phyloP scores from a whole-genome alignment of 306 rosid species.

The Cicer bijugum region DNA sequence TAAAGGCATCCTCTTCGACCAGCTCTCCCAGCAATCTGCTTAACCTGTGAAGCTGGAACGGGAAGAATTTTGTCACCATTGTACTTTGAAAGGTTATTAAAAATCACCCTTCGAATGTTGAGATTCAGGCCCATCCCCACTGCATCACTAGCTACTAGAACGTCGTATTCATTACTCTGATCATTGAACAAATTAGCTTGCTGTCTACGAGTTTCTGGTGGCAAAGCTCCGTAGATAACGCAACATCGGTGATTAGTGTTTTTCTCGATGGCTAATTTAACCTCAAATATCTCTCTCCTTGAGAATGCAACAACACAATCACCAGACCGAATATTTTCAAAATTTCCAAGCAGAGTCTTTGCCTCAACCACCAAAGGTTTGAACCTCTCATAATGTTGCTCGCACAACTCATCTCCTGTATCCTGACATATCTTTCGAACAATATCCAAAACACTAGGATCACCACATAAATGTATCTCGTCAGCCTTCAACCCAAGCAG shows the following conservation, averaged over 20 bases:
- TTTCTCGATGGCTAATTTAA: constrained; percentile 79
- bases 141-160: constrained; percentile 94
- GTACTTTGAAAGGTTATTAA: constrained; percentile 75
- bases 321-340: constrained; percentile 75
- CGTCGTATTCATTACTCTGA: constrained; percentile 76
- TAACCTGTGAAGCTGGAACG: constrained; percentile 90
- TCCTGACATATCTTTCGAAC: constrained; percentile 71
- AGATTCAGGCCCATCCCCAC: constrained; percentile 98
- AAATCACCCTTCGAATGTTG: constrained; percentile 88
- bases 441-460: constrained; percentile 83
- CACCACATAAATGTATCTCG: constrained; percentile 84
- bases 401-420: constrained; percentile 81
- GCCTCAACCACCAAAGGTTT: constrained; percentile 94
- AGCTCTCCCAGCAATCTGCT: constrained; percentile 97
- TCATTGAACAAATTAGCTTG: constrained; percentile 88
- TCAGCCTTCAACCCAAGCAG: constrained; percentile 91
- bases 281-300: constrained; percentile 95
- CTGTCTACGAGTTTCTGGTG: constrained; percentile 88
- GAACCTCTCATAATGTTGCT: constrained; percentile 83
- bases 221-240: constrained; percentile 91
- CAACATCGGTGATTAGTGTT: constrained; percentile 79
- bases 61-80: constrained; percentile 83
- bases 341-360: constrained; percentile 82
- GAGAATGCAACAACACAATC: constrained; percentile 98
- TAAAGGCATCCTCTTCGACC: constrained; percentile 90